phyloP scores from a whole-genome alignment of 2,329 filamentous ascomycete genomes.

The Colletotrichum gigasporum region DNA sequence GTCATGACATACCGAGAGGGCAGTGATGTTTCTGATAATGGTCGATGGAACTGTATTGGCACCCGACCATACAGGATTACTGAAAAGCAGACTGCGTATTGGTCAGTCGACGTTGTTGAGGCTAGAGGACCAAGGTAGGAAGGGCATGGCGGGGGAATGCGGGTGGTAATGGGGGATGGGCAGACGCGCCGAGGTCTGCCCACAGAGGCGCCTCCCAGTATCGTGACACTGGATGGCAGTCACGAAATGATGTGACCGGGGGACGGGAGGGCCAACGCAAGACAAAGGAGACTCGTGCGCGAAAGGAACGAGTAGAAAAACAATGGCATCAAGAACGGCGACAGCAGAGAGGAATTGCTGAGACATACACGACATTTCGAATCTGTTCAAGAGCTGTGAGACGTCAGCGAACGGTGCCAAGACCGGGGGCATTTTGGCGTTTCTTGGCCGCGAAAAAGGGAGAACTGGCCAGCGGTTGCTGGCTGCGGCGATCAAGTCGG shows the following conservation, averaged over 20 bases:
- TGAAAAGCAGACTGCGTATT: slow-evolving; percentile 63
- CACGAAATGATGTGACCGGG: not conserved
- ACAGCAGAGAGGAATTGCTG: slow-evolving; percentile 23
- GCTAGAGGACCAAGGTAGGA: not conserved
- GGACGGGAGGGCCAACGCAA: not conserved
- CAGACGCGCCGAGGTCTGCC: not conserved
- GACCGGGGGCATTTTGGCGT: slow-evolving; percentile 39
- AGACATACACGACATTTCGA: slow-evolving; percentile 60
- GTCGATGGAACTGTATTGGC: slow-evolving; percentile 60
- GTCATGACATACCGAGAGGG: slow-evolving; percentile 57
- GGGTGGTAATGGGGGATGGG: not conserved
- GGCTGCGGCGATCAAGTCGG: not conserved
- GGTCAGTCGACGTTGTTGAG: not conserved
- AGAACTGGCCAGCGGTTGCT: not conserved
- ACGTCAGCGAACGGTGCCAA: slow-evolving; percentile 48
- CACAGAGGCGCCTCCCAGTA: slow-evolving; percentile 24
- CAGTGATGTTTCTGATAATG: slow-evolving; percentile 66
- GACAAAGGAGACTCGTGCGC: not conserved
- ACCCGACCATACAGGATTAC: slow-evolving; percentile 65
- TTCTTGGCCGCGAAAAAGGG: slow-evolving; percentile 37
- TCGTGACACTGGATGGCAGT: not conserved
- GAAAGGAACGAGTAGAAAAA: not conserved
- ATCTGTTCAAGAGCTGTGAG: slow-evolving; percentile 57
- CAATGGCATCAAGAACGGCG: slow-evolving; percentile 24
- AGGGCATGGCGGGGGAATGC: slow-evolving; percentile 10